A percentile compares a stretch with the other conserved stretches of the same genome.
These are phyloP conservation scores for Carex cristatella DNA, from an alignment of 176 grass and related monocot species.

Conservation along the genomic window DNA sequence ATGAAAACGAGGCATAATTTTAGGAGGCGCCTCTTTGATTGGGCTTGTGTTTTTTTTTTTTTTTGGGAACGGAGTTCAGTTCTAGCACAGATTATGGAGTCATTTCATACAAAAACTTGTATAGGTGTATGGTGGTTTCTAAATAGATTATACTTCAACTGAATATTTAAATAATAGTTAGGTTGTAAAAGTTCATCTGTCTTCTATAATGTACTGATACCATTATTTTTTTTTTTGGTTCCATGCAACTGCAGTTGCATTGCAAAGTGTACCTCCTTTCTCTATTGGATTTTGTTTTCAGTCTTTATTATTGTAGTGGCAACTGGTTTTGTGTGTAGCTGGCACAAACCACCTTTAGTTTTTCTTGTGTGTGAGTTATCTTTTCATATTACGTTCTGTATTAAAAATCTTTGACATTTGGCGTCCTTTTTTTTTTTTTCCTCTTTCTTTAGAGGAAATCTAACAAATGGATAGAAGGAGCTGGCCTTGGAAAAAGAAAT, in stretches of 20 bases:
- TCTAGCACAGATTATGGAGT: neutral
- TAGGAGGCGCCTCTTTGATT: neutral
- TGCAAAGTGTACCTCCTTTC: neutral
- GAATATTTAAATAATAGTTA: neutral
- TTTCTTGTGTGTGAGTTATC: neutral
- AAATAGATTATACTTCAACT: neutral
- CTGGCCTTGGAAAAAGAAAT: conserved; percentile 99
- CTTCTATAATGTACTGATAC: neutral
- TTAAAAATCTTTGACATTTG: conserved; percentile 1
- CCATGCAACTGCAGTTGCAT: neutral
- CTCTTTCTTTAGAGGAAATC: neutral
- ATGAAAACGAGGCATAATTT: conserved; percentile 9
- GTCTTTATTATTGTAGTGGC: neutral
- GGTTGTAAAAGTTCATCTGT: neutral
- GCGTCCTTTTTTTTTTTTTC: neutral
- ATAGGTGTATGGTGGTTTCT: neutral
- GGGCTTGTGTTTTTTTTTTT: neutral
- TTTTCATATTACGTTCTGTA: neutral
- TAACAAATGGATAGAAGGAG: conserved; percentile 77
- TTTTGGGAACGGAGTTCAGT: neutral
- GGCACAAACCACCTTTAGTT: neutral
- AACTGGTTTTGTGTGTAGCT: neutral
- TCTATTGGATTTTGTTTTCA: neutral
- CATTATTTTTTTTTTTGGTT: neutral
- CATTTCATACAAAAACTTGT: neutral